Percentiles rank a stretch among this genome's conserved stretches.
phyloP scores from a whole-genome alignment of 1,139 yeast genomes.

The Hansenula anomala region DNA sequence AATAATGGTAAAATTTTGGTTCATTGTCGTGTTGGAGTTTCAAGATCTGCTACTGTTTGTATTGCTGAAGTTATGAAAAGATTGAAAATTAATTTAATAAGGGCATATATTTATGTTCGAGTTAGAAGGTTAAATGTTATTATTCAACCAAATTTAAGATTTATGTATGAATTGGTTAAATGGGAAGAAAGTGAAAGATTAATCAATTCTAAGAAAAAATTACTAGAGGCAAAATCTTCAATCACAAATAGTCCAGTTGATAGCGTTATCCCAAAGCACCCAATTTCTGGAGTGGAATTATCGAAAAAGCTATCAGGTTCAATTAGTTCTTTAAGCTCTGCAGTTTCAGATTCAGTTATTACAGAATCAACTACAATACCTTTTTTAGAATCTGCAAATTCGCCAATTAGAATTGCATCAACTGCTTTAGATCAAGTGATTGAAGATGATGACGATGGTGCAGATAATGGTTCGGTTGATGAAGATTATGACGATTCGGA shows the following conservation, averaged over 20 bases:
- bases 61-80: constrained; percentile 87
- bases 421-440: constrained; percentile 9
- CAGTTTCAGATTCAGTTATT: constrained; percentile 6
- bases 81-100: constrained; percentile 55
- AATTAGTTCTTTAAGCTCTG: constrained; percentile 12
- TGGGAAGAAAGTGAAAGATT: constrained; percentile 54
- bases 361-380: constrained; percentile 8
- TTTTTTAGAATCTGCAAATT: constrained; percentile 3
- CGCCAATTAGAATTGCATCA: constrained; percentile 11
- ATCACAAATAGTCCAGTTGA: not conserved
- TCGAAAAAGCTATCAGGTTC: constrained; percentile 10
- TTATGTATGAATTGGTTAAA: constrained; percentile 78
- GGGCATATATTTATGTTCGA: constrained; percentile 76
- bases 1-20: constrained; percentile 53
- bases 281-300: constrained; percentile 2
- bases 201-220: constrained; percentile 3
- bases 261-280: not conserved
- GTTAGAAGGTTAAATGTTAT: constrained; percentile 83
- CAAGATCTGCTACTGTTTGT: constrained; percentile 85
- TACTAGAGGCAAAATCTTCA: not conserved
- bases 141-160: constrained; percentile 83
- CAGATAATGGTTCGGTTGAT: constrained; percentile 6
- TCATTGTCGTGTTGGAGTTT: constrained; percentile 90
- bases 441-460: constrained; percentile 14
- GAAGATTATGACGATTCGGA: constrained; percentile 11